These are phyloP conservation scores for Solanum gracilifrons DNA, from an alignment of 257 asterid genomes.

Conservation along the genomic window DNA sequence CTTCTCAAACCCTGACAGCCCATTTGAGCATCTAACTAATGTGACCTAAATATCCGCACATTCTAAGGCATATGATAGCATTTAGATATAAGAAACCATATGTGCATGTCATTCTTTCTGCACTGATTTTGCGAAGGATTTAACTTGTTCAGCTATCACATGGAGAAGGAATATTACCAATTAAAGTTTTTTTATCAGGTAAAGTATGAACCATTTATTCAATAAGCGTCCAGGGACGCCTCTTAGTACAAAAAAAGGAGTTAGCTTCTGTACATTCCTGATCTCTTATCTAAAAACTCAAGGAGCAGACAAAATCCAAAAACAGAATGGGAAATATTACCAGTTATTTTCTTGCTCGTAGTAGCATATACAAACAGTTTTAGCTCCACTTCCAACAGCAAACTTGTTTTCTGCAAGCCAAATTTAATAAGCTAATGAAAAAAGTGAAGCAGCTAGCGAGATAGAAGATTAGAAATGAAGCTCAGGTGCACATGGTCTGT, in stretches of 20 bases:
- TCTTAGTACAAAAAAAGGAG: neutral
- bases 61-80: neutral
- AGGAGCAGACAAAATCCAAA: neutral
- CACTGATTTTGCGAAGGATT: neutral
- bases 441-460: neutral
- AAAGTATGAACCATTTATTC: neutral
- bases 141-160: neutral
- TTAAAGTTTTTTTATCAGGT: constrained; percentile 47
- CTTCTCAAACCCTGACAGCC: neutral
- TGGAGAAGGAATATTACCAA: constrained; percentile 35
- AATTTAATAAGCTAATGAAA: constrained; percentile 3
- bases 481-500: neutral
- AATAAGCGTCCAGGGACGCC: neutral
- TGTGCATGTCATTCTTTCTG: neutral
- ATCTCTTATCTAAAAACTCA: neutral
- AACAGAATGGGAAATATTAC: constrained; percentile 19
- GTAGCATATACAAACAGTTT: constrained; percentile 97
- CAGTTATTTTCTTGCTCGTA: constrained; percentile 99
- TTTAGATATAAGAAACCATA: neutral
- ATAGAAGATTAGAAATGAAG: neutral
- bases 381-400: constrained; percentile 99
- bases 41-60: neutral
- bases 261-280: neutral
- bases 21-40: neutral
- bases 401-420: constrained; percentile 76